Conservation (phyloP, 192 early-diverging fungal species). For the Coemansia sp. region DNA sequence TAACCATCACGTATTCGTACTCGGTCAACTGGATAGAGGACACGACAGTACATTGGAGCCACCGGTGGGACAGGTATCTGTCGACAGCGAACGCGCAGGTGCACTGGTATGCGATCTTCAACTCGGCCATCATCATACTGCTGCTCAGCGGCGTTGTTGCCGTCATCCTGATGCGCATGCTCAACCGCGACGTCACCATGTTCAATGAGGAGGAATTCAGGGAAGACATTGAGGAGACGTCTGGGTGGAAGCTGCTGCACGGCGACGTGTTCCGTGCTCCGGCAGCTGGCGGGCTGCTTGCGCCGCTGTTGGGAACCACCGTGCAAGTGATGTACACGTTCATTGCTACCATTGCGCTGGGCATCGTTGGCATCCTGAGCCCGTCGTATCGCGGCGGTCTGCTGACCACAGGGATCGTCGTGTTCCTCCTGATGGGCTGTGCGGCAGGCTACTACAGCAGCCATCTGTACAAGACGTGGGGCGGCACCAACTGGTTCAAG, state of each 20-base stretch:
- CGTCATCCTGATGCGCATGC: constrained; percentile 67
- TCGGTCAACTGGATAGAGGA: constrained; percentile 73
- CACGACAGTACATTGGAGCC: constrained; percentile 49
- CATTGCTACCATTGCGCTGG: constrained; percentile 56
- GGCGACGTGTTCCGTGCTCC: constrained; percentile 78
- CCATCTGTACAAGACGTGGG: constrained; percentile 70
- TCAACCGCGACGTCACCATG: constrained; percentile 60
- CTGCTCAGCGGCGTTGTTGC: constrained; percentile 66
- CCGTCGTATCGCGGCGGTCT: constrained; percentile 68
- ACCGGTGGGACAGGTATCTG: constrained; percentile 70
- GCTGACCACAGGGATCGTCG: constrained; percentile 55
- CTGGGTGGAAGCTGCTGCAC: constrained; percentile 76
- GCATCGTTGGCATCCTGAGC: constrained; percentile 61
- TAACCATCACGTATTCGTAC: constrained; percentile 63
- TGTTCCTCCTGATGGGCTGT: constrained; percentile 59
- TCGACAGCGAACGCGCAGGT: constrained; percentile 52
- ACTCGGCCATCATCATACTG: constrained; percentile 66
- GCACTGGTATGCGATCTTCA: constrained; percentile 72
- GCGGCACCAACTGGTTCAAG: constrained; percentile 66
- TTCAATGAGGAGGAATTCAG: constrained; percentile 51
- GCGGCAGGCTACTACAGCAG: constrained; percentile 69
- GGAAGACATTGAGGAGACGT: constrained; percentile 69
- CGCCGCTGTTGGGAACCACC: constrained; percentile 71
- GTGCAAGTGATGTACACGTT: constrained; percentile 66
- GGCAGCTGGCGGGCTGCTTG: constrained; percentile 61